phyloP scores from a whole-genome alignment of 2,329 filamentous ascomycete species.

The Cercospora beticola region DNA sequence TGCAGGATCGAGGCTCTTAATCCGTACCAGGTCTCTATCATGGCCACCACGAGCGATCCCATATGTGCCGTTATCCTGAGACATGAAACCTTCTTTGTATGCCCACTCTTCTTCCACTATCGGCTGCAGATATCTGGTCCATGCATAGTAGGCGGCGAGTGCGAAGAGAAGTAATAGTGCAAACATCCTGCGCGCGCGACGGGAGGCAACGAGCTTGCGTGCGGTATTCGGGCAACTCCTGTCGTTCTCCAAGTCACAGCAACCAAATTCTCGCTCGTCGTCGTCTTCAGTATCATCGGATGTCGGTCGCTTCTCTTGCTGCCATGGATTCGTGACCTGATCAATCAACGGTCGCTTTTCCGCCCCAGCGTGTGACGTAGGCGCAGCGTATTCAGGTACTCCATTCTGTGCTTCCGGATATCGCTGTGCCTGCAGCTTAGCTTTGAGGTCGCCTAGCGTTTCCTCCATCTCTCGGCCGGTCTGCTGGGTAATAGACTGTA shows the following conservation, averaged over 20 bases:
- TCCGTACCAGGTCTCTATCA: constrained; percentile 47
- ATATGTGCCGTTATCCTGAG: constrained; percentile 31
- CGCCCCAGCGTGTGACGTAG: constrained; percentile 13
- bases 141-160: constrained; percentile 38
- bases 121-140: constrained; percentile 42
- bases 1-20: constrained; percentile 50
- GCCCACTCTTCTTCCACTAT: constrained; percentile 37
- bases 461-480: constrained; percentile 7
- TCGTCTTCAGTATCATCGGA: constrained; percentile 11
- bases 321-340: constrained; percentile 33
- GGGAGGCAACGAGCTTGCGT: constrained; percentile 20
- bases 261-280: constrained; percentile 23
- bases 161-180: constrained; percentile 36
- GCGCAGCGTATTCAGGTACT: background rate
- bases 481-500: background rate
- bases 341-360: constrained; percentile 29
- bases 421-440: constrained; percentile 7
- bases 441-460: constrained; percentile 11
- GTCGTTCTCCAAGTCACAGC: constrained; percentile 40
- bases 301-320: constrained; percentile 15
- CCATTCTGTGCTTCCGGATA: background rate
- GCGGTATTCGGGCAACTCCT: constrained; percentile 29
- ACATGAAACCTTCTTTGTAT: constrained; percentile 38
- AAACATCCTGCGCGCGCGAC: constrained; percentile 35
- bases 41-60: constrained; percentile 33